These are phyloP conservation scores for Ascoidea tarda DNA, from an alignment of 805 yeast genomes.

Conservation along the genomic window DNA sequence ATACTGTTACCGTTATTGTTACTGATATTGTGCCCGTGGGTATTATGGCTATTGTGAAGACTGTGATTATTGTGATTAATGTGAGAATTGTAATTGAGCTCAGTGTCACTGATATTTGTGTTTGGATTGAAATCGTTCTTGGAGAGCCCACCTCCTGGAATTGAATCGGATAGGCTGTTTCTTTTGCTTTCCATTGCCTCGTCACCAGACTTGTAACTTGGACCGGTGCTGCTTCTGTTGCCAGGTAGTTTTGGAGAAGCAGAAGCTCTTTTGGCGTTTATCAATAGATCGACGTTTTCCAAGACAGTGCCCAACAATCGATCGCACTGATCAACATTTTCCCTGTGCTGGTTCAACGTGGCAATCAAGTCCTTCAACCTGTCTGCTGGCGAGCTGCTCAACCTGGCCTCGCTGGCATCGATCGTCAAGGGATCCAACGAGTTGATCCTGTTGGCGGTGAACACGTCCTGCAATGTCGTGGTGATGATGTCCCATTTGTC, in stretches of 20 bases:
- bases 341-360: conserved; percentile 34
- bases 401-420: conserved; percentile 16
- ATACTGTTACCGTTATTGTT: neutral
- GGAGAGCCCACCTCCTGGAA: conserved; percentile 4
- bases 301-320: conserved; percentile 26
- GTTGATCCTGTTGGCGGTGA: conserved; percentile 42
- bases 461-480: conserved; percentile 54
- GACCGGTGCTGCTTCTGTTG: conserved; percentile 12
- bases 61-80: neutral
- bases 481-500: conserved; percentile 59
- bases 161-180: neutral
- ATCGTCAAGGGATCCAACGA: conserved; percentile 25
- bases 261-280: conserved; percentile 14
- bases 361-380: conserved; percentile 27
- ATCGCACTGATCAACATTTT: conserved; percentile 40
- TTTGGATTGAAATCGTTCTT: neutral
- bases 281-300: conserved; percentile 32
- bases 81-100: neutral
- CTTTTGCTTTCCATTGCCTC: conserved; percentile 1
- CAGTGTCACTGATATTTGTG: neutral
- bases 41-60: neutral
- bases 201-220: neutral
- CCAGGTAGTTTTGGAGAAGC: neutral
- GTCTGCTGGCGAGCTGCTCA: conserved; percentile 20
- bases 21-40: neutral